Base-by-base conservation (phyloP, 163 green algal species). In the Chloromonas sp. region DNA sequence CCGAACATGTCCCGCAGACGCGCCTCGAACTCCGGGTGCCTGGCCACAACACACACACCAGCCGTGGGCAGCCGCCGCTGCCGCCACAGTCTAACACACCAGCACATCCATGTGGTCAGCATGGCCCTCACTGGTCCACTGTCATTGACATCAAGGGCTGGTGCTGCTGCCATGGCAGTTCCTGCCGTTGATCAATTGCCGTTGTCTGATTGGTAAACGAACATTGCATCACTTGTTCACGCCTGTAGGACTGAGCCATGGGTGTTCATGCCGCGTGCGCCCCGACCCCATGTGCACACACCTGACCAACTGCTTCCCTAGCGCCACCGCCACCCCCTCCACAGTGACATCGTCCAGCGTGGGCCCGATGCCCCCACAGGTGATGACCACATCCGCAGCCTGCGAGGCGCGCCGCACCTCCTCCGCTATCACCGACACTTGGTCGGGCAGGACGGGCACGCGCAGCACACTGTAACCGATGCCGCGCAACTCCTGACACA, bases 261-360 rank as follows among this genome's bases (percentile, higher is more conserved):
- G 36, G 36, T 36, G 36, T 36, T 36, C 36, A 36, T 36, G 36
- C 36, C 36, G 36, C 36, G 36, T 36, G 36, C 36, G 36, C 36
- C 36, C 36, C 36, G 36, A 36, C 36, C 36, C 36, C 36, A 36
- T 36, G 36, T 36, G 36, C 36, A 36, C 36, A 36, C 61, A 94
- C 92, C 91, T 84, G n/a, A 88, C 83, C 0, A 97, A 82, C 11
- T 88, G 86, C 14, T 85, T 81, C 0, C 91, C 91, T 60, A 96
- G 89, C 0, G 92, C 94, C 36, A 85, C 82, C 14, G 93, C 91
- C 1, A 97, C 79, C 5, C 89, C 94, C 85, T 88, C 61, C 85
- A 88, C 84, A 80, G 83, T 85, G 70, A 95, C 89, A 83, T 98
- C 95, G 84, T 98, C 95, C 58, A 92, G 78, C 0, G 95, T 98